Base-by-base conservation (phyloP, 768 basidiomycete genomes). In the Phaffia australis region DNA sequence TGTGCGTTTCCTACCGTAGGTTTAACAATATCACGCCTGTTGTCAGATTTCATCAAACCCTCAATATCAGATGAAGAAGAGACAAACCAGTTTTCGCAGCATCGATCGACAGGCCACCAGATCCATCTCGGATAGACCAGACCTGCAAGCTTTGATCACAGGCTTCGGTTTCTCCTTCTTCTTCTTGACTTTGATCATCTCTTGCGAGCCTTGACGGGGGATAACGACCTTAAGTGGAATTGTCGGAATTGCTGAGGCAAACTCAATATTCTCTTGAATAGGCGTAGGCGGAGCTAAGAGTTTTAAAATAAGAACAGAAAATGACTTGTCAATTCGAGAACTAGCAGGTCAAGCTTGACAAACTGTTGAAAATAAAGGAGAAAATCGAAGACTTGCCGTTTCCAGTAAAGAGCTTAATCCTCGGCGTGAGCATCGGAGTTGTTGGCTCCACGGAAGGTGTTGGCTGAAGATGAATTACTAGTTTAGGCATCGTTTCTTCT, bases 401-500 rank as follows among this genome's bases (percentile, higher is more conserved):
- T 21, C 48, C 50, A 18, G 35, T 42, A 6, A 80, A 81, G 21
- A 86, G 73, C 75, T 83, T 87, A 71, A 87, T 79, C 75, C 85
- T 88, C 23, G 74, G 74, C n/a, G 73, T 60, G 3, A 72, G 60
- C 16, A 70, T 48, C 9, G 71, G 29, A 32, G 87, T 84, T 15
- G 82, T 74, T 5, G 74, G 74, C 69, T 91, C 89, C 5, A 76
- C 71, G 1, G 87, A 80, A 18, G 91, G 89, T 1, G 88, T 89
- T 30, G 83, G 79, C 9, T 84, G 82, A 62, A 89, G 87, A 59
- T 66, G 51, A 9, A 93, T 85, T 56, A 84, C 88, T 69, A 93
- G 85, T 65, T 89, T 91, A 1, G 93, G 93, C 7, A 87, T 79
- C 1, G 84, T 81, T 76, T 98, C 94, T 66, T 89, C 85, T 3